A percentile compares a stretch with the other conserved stretches of the same genome.
phyloP scores from a whole-genome alignment of 192 early-diverging fungal species.

The Podila epigama region DNA sequence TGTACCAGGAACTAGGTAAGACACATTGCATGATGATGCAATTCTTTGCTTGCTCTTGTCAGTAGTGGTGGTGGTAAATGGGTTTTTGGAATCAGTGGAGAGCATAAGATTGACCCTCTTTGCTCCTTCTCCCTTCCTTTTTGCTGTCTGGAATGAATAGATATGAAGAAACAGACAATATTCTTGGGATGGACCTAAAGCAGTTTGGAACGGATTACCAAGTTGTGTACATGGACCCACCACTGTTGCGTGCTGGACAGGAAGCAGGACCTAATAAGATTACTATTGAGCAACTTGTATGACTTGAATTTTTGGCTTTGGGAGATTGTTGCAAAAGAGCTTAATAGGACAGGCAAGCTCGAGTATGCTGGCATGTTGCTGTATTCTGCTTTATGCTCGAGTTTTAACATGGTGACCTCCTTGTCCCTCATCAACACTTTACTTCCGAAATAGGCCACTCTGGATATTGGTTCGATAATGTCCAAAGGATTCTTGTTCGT shows the following conservation, averaged over 20 bases:
- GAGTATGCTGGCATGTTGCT: conserved; percentile 20
- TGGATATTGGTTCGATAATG: conserved; percentile 68
- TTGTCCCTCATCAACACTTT: background rate
- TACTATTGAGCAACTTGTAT: conserved; percentile 63
- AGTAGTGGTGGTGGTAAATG: too few species aligned
- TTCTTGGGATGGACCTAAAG: conserved; percentile 57
- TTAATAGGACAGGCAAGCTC: too few species aligned
- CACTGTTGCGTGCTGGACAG: conserved; percentile 75
- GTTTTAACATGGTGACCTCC: conserved; percentile 12
- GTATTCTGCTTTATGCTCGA: conserved; percentile 39
- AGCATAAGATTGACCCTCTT: background rate
- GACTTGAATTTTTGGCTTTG: too few species aligned
- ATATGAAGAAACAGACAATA: conserved; percentile 52
- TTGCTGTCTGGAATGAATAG: conserved; percentile 17
- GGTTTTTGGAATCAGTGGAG: background rate
- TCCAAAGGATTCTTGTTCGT: conserved; percentile 89
- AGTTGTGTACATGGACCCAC: conserved; percentile 92
- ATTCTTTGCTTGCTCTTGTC: too few species aligned
- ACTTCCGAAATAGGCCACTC: conserved; percentile 51
- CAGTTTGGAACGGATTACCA: conserved; percentile 77
- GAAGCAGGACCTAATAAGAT: conserved; percentile 66
- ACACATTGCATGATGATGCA: background rate
- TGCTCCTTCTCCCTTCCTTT: background rate
- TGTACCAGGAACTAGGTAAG: conserved; percentile 48
- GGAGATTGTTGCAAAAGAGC: too few species aligned